phyloP scores from a whole-genome alignment of 2,329 filamentous ascomycete genomes.

The Talaromyces sp. region DNA sequence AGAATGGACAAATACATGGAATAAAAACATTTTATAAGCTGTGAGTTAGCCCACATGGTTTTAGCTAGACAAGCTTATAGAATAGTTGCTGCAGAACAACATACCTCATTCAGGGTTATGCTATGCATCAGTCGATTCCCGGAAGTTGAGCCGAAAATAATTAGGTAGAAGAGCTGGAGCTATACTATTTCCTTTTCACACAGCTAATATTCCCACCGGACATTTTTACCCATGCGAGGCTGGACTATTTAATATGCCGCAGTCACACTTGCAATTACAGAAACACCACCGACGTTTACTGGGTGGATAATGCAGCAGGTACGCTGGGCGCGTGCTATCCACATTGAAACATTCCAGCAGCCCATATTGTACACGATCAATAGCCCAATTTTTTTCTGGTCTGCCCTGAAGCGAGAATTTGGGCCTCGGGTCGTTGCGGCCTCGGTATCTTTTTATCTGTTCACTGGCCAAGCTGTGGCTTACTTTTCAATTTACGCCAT shows the following conservation, averaged over 20 bases:
- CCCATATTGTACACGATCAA: constrained; percentile 29
- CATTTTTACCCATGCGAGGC: constrained; percentile 27
- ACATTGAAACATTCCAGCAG: constrained; percentile 32
- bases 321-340: constrained; percentile 30
- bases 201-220: constrained; percentile 4
- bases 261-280: constrained; percentile 29
- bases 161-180: too few relatives aligned
- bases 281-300: constrained; percentile 29
- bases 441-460: constrained; percentile 25
- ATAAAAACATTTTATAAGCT: neutral
- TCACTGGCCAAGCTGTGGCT: constrained; percentile 21
- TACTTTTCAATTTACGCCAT: constrained; percentile 25
- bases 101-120: too few relatives aligned
- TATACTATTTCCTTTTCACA: too few relatives aligned
- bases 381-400: constrained; percentile 30
- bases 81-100: too few relatives aligned
- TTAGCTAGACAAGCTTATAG: neutral
- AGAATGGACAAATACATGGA: neutral
- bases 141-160: too few relatives aligned
- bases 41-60: neutral
- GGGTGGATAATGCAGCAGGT: constrained; percentile 31
- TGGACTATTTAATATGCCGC: constrained; percentile 31
- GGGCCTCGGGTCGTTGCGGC: constrained; percentile 23
- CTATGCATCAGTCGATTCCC: too few relatives aligned
- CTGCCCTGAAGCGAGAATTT: constrained; percentile 25